These are phyloP conservation scores for Paraphoma sp. DNA, from an alignment of 2,329 filamentous ascomycete genomes.

Conservation along the genomic window DNA sequence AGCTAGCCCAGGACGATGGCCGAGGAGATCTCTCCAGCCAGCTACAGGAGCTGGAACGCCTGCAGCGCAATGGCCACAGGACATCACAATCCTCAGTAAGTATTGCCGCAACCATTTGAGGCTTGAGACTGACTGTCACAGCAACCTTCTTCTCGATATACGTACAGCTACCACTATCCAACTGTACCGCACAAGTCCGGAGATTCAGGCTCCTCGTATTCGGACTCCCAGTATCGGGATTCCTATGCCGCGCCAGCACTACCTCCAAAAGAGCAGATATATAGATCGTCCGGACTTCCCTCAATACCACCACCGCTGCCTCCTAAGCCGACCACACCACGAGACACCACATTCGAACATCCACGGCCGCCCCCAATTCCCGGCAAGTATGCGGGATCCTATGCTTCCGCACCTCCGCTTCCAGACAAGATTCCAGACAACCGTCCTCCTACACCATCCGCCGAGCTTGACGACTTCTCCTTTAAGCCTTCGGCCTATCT, in stretches of 20 bases:
- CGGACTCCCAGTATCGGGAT: constrained; percentile 10
- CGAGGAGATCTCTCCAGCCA: constrained; percentile 60
- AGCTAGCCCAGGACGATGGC: constrained; percentile 34
- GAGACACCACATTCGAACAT: constrained; percentile 14
- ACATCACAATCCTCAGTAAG: constrained; percentile 14
- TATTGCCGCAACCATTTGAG: neutral
- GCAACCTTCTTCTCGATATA: constrained; percentile 33
- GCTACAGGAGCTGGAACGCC: constrained; percentile 58
- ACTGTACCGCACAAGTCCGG: constrained; percentile 50
- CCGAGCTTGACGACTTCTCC: constrained; percentile 69
- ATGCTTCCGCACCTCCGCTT: constrained; percentile 28
- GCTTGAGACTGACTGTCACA: constrained; percentile 4
- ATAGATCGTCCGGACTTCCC: constrained; percentile 28
- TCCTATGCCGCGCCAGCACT: constrained; percentile 46
- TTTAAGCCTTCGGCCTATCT: constrained; percentile 87
- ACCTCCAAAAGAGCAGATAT: constrained; percentile 42
- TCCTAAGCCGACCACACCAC: constrained; percentile 32
- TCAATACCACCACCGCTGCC: constrained; percentile 35
- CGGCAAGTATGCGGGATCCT: constrained; percentile 32
- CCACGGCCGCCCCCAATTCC: constrained; percentile 36
- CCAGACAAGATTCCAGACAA: constrained; percentile 42
- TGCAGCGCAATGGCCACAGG: constrained; percentile 36
- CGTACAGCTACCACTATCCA: constrained; percentile 53
- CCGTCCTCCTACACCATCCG: constrained; percentile 38
- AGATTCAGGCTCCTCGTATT: constrained; percentile 41